Conservation (phyloP, 2,329 filamentous ascomycete species). For the Penicillium fuscoglaucum region DNA sequence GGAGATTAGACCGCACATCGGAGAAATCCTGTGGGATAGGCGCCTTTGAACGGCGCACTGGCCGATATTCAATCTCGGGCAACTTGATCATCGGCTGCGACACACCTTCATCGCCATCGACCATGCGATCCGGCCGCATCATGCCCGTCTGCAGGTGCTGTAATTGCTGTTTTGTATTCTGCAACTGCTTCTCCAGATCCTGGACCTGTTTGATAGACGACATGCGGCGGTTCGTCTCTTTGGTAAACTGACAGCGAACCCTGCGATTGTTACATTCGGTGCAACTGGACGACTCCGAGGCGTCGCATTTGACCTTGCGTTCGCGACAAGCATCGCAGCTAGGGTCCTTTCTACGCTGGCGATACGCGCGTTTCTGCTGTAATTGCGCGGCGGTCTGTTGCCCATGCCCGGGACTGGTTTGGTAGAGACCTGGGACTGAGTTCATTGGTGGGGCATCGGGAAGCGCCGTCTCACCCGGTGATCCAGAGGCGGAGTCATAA, state of each 20-base stretch:
- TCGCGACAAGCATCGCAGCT: slow-evolving; percentile 97
- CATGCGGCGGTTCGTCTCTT: slow-evolving; percentile 98
- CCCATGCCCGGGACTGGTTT: slow-evolving; percentile 46
- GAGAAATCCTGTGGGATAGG: slow-evolving; percentile 67
- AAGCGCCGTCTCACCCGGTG: slow-evolving; percentile 41
- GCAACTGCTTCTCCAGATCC: slow-evolving; percentile 89
- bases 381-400: slow-evolving; percentile 64
- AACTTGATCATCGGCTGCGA: slow-evolving; percentile 56
- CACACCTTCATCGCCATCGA: slow-evolving; percentile 45
- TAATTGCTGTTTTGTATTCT: slow-evolving; percentile 77
- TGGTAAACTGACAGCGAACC: slow-evolving; percentile 98
- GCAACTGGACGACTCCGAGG: slow-evolving; percentile 92
- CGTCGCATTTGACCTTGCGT: slow-evolving; percentile 81
- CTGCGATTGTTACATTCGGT: slow-evolving; percentile 96
- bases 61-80: slow-evolving; percentile 66
- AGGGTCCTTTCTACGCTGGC: slow-evolving; percentile 91
- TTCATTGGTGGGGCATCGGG: slow-evolving; percentile 40
- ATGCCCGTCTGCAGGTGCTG: slow-evolving; percentile 68
- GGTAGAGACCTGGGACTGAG: slow-evolving; percentile 36
- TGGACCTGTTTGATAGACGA: slow-evolving; percentile 99
- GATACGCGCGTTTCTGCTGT: slow-evolving; percentile 84
- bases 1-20: slow-evolving; percentile 70
- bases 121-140: slow-evolving; percentile 48
- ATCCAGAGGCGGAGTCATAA: slow-evolving; percentile 44
- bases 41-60: slow-evolving; percentile 62